phyloP scores from a whole-genome alignment of 2,329 filamentous ascomycete genomes.

The Pseudogymnoascus sp. region DNA sequence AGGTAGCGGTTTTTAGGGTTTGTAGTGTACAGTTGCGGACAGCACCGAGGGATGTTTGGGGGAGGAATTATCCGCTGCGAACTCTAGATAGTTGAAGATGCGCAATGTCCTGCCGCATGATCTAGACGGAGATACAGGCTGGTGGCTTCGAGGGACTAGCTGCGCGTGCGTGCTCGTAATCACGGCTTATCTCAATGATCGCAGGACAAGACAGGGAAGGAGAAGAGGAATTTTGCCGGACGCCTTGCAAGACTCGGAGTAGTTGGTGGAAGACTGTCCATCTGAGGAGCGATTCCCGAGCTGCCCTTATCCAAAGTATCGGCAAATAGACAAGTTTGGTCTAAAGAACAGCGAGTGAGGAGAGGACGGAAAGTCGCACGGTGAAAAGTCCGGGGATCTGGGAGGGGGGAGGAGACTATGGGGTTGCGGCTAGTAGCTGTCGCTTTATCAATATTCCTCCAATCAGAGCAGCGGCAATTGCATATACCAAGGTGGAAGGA shows the following conservation, averaged over 20 bases:
- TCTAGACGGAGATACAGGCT: not conserved
- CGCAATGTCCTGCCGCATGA: constrained; percentile 2
- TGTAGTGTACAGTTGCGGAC: not conserved
- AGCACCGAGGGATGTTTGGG: not conserved
- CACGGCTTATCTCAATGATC: constrained; percentile 1
- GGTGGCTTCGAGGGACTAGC: not conserved
- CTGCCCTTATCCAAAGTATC: not conserved
- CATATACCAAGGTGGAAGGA: not conserved
- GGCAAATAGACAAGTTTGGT: not conserved
- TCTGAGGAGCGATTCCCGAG: constrained; percentile 1
- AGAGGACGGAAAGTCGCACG: not conserved
- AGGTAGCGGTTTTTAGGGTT: not conserved
- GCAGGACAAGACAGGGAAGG: not conserved
- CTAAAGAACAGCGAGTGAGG: not conserved
- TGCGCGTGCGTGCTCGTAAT: not conserved
- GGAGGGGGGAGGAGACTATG: not conserved
- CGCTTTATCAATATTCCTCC: not conserved
- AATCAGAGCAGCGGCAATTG: not conserved
- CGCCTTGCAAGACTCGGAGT: constrained; percentile 1
- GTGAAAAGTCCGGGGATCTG: constrained; percentile 3
- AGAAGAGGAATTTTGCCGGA: constrained; percentile 1
- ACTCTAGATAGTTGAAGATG: not conserved
- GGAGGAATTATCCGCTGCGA: constrained; percentile 4
- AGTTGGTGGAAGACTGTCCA: constrained; percentile 7
- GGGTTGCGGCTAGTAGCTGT: not conserved